phyloP scores from a whole-genome alignment of 2,329 filamentous ascomycete genomes.

The Sclerotinia sclerotiorum region DNA sequence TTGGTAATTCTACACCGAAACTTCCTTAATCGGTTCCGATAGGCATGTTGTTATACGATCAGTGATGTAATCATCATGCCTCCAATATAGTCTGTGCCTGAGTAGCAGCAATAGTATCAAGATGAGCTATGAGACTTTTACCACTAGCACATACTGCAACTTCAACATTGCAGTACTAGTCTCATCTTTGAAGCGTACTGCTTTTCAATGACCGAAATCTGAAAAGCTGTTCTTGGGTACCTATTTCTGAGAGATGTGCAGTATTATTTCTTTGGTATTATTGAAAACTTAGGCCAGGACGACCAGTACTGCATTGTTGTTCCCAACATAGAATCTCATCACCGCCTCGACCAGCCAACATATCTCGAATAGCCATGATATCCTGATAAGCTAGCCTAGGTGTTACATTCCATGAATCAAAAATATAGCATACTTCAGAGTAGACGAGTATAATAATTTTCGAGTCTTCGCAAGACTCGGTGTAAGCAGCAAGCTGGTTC shows the following conservation, averaged over 20 bases:
- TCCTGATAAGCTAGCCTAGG: not conserved
- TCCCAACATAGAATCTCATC: not conserved
- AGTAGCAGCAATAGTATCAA: not conserved
- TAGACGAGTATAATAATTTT: not conserved
- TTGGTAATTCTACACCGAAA: not conserved
- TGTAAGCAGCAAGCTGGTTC: not conserved
- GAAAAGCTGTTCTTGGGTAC: constrained; percentile 6
- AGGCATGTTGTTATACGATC: not conserved
- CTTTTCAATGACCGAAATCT: not conserved
- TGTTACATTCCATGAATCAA: not conserved
- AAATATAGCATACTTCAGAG: not conserved
- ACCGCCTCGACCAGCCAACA: not conserved
- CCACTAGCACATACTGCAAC: not conserved
- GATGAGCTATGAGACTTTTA: not conserved
- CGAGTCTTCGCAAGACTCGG: not conserved
- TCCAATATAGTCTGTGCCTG: not conserved
- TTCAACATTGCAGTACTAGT: constrained; percentile 5
- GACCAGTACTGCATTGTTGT: not conserved
- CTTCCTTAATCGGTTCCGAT: not conserved
- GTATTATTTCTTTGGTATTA: too few species aligned
- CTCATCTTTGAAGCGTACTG: too few species aligned
- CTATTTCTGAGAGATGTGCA: too few species aligned
- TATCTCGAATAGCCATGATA: not conserved
- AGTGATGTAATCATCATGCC: not conserved
- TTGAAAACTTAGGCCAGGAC: too few species aligned